Percentiles rank a stretch among this genome's conserved stretches.
phyloP scores from a whole-genome alignment of 108 stramenopile genomes.

The Cyclotella sp. region DNA sequence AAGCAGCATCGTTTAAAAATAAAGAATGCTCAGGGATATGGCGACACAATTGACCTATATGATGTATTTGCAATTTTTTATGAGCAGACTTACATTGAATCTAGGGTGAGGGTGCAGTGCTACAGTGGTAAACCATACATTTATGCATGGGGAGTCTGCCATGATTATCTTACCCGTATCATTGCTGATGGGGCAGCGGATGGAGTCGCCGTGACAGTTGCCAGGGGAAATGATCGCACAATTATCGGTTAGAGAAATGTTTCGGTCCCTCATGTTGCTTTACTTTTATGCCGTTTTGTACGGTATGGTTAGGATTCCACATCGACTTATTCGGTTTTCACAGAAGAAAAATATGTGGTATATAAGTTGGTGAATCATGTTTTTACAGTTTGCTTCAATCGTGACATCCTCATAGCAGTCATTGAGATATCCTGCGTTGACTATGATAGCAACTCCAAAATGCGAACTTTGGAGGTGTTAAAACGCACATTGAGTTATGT shows the following conservation, averaged over 20 bases:
- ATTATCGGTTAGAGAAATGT: background rate
- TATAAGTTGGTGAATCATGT: too few relatives aligned
- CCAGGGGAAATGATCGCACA: background rate
- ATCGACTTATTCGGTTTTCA: too few relatives aligned
- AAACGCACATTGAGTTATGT: too few relatives aligned
- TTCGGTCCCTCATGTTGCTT: too few relatives aligned
- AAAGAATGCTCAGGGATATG: background rate
- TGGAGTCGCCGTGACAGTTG: slow-evolving; percentile 3
- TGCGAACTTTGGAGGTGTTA: too few relatives aligned
- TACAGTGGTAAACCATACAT: background rate
- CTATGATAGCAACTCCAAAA: too few relatives aligned
- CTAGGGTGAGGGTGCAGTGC: slow-evolving; percentile 7
- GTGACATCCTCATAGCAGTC: too few relatives aligned
- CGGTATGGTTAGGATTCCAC: too few relatives aligned
- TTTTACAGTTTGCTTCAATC: too few relatives aligned
- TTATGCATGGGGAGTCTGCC: slow-evolving; percentile 18
- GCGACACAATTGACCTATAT: background rate
- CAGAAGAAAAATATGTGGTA: too few relatives aligned
- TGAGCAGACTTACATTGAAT: slow-evolving; percentile 4
- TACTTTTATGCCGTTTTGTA: too few relatives aligned
- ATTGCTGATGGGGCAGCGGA: slow-evolving; percentile 16
- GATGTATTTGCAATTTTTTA: slow-evolving; percentile 14
- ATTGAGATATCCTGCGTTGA: too few relatives aligned
- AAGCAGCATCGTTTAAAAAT: slow-evolving; percentile 6
- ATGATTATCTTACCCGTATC: slow-evolving; percentile 13